Base-by-base conservation (phyloP, 2,329 filamentous ascomycete species). In the Apiospora malaysiana region DNA sequence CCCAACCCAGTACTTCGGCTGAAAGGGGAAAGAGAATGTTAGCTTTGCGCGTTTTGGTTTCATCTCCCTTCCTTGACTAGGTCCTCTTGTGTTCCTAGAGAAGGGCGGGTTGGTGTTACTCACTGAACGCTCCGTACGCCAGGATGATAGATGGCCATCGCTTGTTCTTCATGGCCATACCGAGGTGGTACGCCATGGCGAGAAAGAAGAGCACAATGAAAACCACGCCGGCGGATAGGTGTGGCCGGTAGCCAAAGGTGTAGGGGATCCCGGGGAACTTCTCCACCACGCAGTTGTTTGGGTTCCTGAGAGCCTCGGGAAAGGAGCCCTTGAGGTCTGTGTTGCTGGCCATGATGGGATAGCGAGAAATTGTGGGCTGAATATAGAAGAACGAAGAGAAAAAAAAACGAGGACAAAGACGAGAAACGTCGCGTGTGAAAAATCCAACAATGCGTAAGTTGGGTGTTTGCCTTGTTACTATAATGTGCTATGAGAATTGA, bases 1-100 rank as follows among this genome's bases (percentile, higher is more conserved):
- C 81, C 85, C 85, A 87, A 45, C 85, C 85, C 59, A 86, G 77
- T 12, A 85, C 72, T 73, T 87, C 85, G 70, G 76, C 80, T 82
- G 43, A 66, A 40, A 46, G 4, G 40, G 16, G 40, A 10, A 10
- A 49, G 47, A 25, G 2, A 3, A 16, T 66, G 27, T 51, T 9
- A 51, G 47, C 6, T 4, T 16, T 16, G 10, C 32, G 32, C 3
- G 3, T 32, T 32, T 32, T 32, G 32, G n/a, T n/a, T 32, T 32
- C 6, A 32, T 6, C 32, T 6, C 32, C 32, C 4, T 47, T 49
- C 14, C 43, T 45, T 21, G n/a, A n/a, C n/a, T n/a, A n/a, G n/a
- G n/a, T n/a, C n/a, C n/a, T n/a, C n/a, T n/a, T n/a, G n/a, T n/a
- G n/a, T n/a, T n/a, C n/a, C n/a, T n/a, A n/a, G n/a, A n/a, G n/a